Conservation (phyloP, 2,329 filamentous ascomycete genomes). For the Penicillium palitans region DNA sequence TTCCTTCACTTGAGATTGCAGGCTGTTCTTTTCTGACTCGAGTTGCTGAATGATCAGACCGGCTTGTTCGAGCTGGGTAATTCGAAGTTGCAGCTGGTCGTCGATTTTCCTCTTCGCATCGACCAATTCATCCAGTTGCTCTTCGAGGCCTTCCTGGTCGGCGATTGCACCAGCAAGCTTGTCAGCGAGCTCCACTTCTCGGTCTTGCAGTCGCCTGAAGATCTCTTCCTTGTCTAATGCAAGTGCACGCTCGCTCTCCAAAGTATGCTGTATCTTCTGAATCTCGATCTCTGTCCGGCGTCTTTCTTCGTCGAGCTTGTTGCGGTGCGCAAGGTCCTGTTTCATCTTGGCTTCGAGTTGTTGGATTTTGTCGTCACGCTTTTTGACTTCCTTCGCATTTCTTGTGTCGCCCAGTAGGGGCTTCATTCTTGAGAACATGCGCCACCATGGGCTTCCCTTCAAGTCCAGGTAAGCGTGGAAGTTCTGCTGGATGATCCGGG, state of each 20-base stretch:
- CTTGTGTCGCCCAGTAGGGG: conserved; percentile 88
- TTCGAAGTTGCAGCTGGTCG: conserved; percentile 75
- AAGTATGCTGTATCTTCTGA: conserved; percentile 83
- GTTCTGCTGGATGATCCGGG: conserved; percentile 90
- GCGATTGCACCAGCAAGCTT: conserved; percentile 89
- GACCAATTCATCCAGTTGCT: conserved; percentile 86
- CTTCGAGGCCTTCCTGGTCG: conserved; percentile 90
- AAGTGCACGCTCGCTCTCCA: conserved; percentile 93
- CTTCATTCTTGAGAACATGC: conserved; percentile 90
- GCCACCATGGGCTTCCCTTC: conserved; percentile 95
- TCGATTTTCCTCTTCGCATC: conserved; percentile 87
- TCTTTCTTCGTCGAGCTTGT: conserved; percentile 85
- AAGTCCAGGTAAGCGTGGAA: conserved; percentile 89
- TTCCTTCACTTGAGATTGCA: conserved; percentile 66
- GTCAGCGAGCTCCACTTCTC: conserved; percentile 89
- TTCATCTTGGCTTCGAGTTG: conserved; percentile 82
- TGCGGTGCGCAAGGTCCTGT: conserved; percentile 70
- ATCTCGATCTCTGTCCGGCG: conserved; percentile 84
- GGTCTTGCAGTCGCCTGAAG: conserved; percentile 88
- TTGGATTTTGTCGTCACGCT: conserved; percentile 88
- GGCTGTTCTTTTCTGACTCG: conserved; percentile 79
- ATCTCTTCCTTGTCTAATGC: conserved; percentile 98
- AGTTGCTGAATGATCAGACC: conserved; percentile 80
- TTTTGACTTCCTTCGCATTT: conserved; percentile 91
- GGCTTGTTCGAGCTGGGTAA: conserved; percentile 86